phyloP scores from a whole-genome alignment of 2,329 filamentous ascomycete genomes.

The Diplodia scrobiculata region DNA sequence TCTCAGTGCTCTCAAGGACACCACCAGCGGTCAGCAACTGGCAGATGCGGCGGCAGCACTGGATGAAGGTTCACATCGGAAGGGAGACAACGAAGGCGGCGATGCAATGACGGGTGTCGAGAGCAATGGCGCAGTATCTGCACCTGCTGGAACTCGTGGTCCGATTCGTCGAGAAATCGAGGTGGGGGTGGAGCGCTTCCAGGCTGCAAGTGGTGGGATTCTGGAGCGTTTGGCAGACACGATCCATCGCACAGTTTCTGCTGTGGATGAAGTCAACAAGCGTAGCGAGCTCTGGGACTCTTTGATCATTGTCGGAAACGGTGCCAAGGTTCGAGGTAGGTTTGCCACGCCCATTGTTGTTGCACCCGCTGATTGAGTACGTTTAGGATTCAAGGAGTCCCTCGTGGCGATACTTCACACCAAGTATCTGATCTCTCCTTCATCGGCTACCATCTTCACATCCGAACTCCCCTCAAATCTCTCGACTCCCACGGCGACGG shows the following conservation, averaged over 20 bases:
- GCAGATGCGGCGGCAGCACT: conserved; percentile 57
- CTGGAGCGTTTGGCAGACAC: conserved; percentile 82
- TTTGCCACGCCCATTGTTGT: not conserved
- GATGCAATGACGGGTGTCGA: conserved; percentile 37
- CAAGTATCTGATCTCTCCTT: conserved; percentile 88
- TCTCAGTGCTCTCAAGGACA: conserved; percentile 57
- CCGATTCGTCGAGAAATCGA: conserved; percentile 65
- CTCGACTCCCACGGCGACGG: conserved; percentile 85
- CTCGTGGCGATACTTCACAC: conserved; percentile 76
- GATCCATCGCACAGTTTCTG: conserved; percentile 80
- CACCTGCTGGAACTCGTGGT: conserved; percentile 31
- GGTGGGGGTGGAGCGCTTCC: conserved; percentile 73
- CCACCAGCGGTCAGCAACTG: conserved; percentile 52
- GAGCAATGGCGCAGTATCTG: conserved; percentile 35
- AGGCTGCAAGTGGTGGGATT: conserved; percentile 65
- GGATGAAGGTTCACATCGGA: conserved; percentile 50
- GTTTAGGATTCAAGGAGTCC: conserved; percentile 78
- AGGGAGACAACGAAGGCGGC: conserved; percentile 41
- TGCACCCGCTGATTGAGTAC: conserved; percentile 40
- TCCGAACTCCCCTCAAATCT: conserved; percentile 94
- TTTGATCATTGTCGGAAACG: conserved; percentile 88
- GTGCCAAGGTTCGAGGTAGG: conserved; percentile 64
- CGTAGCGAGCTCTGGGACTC: conserved; percentile 89
- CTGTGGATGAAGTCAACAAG: conserved; percentile 81
- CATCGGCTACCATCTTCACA: conserved; percentile 92